Evolutionary conservation across 2,329 filamentous ascomycete species (phyloP).

Genomic region (Herpotrichia juniperi): DNA sequence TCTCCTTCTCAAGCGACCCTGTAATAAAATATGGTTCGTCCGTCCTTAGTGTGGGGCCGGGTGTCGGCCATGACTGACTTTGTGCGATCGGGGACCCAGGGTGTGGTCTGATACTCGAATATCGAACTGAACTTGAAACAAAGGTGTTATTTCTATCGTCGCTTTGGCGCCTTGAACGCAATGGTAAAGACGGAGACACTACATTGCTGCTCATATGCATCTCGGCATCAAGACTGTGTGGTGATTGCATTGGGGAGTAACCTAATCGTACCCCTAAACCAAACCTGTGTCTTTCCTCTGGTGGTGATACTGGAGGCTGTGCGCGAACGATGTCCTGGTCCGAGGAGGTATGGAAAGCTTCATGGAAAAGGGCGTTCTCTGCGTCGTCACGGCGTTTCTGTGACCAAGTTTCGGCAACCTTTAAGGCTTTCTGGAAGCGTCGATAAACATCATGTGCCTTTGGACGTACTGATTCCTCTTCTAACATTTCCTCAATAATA

Average conservation of each 20-base stretch:
- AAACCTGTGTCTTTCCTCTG: background rate
- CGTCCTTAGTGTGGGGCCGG: too few species aligned
- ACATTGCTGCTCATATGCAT: background rate
- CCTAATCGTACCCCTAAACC: background rate
- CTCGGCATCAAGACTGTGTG: background rate
- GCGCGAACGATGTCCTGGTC: background rate
- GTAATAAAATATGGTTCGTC: background rate
- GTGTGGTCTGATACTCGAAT: too few species aligned
- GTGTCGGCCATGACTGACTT: too few species aligned
- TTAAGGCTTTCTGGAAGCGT: background rate
- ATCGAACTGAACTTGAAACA: background rate
- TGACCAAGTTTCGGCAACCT: background rate
- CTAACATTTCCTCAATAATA: conserved; percentile 13
- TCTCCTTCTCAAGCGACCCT: background rate
- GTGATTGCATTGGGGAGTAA: background rate
- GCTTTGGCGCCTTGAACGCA: too few species aligned
- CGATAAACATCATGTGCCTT: background rate
- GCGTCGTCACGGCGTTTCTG: background rate
- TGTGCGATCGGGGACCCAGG: too few species aligned
- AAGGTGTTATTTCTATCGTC: background rate
- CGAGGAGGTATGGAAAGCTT: background rate
- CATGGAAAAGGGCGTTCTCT: background rate
- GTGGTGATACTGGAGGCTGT: background rate
- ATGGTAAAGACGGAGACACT: too few species aligned
- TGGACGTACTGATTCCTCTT: background rate